Conservation (phyloP, 179 eudicot genomes). For the Silene coronaria region DNA sequence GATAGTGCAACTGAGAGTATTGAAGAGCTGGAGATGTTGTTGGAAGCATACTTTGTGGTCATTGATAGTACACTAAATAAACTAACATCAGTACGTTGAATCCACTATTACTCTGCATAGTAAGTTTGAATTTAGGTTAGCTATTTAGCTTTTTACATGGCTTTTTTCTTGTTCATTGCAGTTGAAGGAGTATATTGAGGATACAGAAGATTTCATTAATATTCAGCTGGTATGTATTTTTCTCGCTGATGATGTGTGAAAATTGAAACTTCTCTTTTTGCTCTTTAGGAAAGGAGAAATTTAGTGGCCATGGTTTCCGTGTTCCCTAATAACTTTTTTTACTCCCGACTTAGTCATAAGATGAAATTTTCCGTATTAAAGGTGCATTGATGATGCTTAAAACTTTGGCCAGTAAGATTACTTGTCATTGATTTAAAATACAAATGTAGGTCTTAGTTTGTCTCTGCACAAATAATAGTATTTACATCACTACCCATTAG, state of each 20-base stretch:
- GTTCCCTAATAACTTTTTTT: neutral
- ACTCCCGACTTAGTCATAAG: too few relatives aligned
- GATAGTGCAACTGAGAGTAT: conserved; percentile 70
- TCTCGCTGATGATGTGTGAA: conserved; percentile 2
- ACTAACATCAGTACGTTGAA: conserved; percentile 68
- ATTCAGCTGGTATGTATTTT: conserved; percentile 66
- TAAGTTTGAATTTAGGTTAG: neutral
- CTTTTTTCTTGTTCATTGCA: conserved; percentile 29
- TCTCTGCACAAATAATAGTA: too few relatives aligned
- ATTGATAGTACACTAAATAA: conserved; percentile 93
- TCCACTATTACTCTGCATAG: neutral
- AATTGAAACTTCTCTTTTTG: neutral
- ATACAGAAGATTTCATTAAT: conserved; percentile 85
- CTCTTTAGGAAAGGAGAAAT: neutral
- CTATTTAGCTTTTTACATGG: neutral
- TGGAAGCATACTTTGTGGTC: conserved; percentile 96
- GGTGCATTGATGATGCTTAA: too few relatives aligned
- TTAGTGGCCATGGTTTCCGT: neutral
- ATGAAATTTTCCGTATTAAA: too few relatives aligned
- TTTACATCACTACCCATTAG: too few relatives aligned
- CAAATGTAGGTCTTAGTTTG: too few relatives aligned
- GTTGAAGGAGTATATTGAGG: conserved; percentile 92
- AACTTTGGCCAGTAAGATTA: too few relatives aligned
- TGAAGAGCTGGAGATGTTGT: conserved; percentile 89
- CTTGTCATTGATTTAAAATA: too few relatives aligned